phyloP scores from a whole-genome alignment of 2,329 filamentous ascomycete genomes.

The Akanthomyces uredinophilus region DNA sequence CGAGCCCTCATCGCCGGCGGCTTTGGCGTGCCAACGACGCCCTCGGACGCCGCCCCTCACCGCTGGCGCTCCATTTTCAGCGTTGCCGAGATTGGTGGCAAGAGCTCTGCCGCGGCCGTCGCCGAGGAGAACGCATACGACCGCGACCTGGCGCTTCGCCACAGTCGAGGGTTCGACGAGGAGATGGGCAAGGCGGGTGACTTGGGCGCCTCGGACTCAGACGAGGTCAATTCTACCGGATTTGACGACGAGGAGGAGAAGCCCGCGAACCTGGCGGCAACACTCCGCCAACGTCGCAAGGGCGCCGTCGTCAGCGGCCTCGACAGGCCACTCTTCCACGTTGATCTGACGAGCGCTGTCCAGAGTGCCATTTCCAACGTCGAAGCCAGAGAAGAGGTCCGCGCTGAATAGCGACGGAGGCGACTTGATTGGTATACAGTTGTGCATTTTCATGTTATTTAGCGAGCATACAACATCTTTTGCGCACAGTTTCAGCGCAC shows the following conservation, averaged over 20 bases:
- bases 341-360: conserved; percentile 83
- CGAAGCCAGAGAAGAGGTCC: conserved; percentile 45
- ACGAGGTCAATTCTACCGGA: conserved; percentile 22
- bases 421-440: not conserved
- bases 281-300: conserved; percentile 35
- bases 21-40: conserved; percentile 72
- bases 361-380: conserved; percentile 82
- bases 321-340: conserved; percentile 87
- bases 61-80: conserved; percentile 95
- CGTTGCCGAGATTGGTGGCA: conserved; percentile 78
- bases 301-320: conserved; percentile 73
- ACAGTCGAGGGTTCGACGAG: conserved; percentile 25
- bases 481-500: not conserved
- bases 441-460: not conserved
- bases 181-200: conserved; percentile 31
- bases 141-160: conserved; percentile 15
- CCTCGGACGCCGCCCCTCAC: conserved; percentile 40
- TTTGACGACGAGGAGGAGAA: conserved; percentile 33
- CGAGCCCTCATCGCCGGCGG: conserved; percentile 80
- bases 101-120: conserved; percentile 60
- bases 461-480: not conserved
- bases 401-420: conserved; percentile 9
- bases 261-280: conserved; percentile 22
- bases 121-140: conserved; percentile 62
- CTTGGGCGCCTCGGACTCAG: conserved; percentile 26